Evolutionary conservation across 2,329 filamentous ascomycete species (phyloP).

Genomic region (Diaporthe aspalathi): DNA sequence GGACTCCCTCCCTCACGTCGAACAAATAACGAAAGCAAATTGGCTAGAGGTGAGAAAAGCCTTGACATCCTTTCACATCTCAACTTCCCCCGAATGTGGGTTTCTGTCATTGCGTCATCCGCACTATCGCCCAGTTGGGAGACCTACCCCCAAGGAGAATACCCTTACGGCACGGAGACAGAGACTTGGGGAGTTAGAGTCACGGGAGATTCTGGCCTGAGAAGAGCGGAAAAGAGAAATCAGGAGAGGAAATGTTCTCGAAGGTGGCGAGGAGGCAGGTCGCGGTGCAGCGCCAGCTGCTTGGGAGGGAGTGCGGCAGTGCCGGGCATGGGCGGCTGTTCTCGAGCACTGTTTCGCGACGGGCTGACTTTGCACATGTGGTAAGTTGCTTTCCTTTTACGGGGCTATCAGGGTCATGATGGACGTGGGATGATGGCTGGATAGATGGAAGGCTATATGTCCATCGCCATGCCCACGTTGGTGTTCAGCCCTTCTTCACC

Average conservation of each 20-base stretch:
- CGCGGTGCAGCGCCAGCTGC: neutral
- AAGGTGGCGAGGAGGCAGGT: conserved; percentile 18
- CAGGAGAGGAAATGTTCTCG: conserved; percentile 32
- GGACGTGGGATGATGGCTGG: neutral
- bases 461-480: too few species aligned
- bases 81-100: neutral
- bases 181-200: neutral
- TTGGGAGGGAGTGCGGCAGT: neutral
- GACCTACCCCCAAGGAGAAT: neutral
- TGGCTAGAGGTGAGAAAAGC: neutral
- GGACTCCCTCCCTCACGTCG: too few species aligned
- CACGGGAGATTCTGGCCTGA: neutral
- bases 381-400: conserved; percentile 43
- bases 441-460: neutral
- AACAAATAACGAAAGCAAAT: neutral
- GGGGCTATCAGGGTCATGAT: neutral
- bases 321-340: conserved; percentile 44
- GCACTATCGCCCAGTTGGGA: too few species aligned
- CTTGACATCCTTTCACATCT: neutral
- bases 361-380: conserved; percentile 60
- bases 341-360: conserved; percentile 48
- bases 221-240: neutral
- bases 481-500: neutral
- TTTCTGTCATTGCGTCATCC: conserved; percentile 20
- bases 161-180: too few species aligned